Base-by-base conservation (phyloP, 192 early-diverging fungal species). In the Entophlyctis luteolus region DNA sequence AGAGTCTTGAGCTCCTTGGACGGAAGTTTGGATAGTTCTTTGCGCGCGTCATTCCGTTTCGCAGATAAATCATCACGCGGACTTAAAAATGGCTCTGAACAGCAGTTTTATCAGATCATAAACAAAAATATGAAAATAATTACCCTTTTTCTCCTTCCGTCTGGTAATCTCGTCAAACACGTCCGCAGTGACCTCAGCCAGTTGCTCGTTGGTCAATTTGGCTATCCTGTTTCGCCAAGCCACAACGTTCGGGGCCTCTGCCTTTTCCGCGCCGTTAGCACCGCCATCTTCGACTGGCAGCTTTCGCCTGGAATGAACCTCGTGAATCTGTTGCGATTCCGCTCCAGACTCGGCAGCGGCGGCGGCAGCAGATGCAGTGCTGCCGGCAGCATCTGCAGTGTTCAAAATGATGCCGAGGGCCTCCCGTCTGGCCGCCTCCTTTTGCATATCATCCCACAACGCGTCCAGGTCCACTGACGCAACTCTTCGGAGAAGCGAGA, bases 151-250 rank as follows among this genome's bases (percentile, higher is more conserved):
- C 23, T 71, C 70, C 31, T 59, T 62, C 27, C 70, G 45, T 34
- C 70, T 63, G 0, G 52, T 72, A 32, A 67, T 67, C 56, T 72
- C 65, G 59, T 72, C 71, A 34, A 28, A 59, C 32, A 72, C 71
- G 32, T 72, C 63, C 10, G 63, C 65, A 28, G 58, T 50, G n/a
- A 67, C 62, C 37, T 72, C 71, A 4, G 58, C 65, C 42, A 72
- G 35, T 49, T 72, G 62, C 23, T 72, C 71, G 50, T 66, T 57
- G 10, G 65, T 36, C 6, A 67, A 32, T 54, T 67, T 72, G 22
- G 65, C 45, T 59, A 67, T 68, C 58, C 58, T 18, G 2, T 6
- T 34, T 38, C 65, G 20, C 59, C 58, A 59, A 18, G 50, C 70
- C n/a, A 23, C 34, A 18, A 62, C 60, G 56, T 67, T 54, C 25